Conservation (phyloP, 352 stramenopile genomes). For the Phytophthora ramorum region DNA sequence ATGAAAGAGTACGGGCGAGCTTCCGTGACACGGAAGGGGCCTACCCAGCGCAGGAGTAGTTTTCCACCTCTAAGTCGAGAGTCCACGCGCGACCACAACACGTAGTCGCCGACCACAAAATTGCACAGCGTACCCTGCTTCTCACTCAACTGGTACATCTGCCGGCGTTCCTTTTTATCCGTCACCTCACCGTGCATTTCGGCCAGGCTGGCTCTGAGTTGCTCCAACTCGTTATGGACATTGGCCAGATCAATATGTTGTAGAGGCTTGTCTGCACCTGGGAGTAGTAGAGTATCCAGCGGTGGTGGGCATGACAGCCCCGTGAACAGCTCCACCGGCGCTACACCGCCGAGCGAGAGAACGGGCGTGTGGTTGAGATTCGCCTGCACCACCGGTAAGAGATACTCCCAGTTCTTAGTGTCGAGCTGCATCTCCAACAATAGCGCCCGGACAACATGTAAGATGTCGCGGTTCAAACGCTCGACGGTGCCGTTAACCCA, state of each 20-base stretch:
- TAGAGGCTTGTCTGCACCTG: slow-evolving; percentile 2
- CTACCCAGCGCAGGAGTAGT: slow-evolving; percentile 17
- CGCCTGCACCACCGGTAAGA: slow-evolving; percentile 21
- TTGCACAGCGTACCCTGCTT: slow-evolving; percentile 17
- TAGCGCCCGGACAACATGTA: slow-evolving; percentile 17
- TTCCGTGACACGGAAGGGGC: slow-evolving; percentile 16
- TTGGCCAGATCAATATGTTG: neutral
- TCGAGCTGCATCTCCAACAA: slow-evolving; percentile 18
- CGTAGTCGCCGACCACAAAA: slow-evolving; percentile 21
- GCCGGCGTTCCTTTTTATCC: slow-evolving; percentile 14
- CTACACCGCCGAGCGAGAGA: neutral
- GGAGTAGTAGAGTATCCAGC: neutral
- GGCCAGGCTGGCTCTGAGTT: neutral
- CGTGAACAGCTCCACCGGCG: slow-evolving; percentile 23
- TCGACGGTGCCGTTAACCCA: slow-evolving; percentile 20
- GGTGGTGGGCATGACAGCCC: slow-evolving; percentile 5
- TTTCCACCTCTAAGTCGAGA: slow-evolving; percentile 10
- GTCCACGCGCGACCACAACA: slow-evolving; percentile 26
- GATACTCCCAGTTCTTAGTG: slow-evolving; percentile 15
- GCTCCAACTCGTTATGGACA: neutral
- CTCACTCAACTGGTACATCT: slow-evolving; percentile 5
- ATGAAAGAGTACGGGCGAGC: slow-evolving; percentile 19
- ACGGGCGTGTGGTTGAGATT: slow-evolving; percentile 23
- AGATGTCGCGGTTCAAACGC: slow-evolving; percentile 24
- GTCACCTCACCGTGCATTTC: slow-evolving; percentile 8